A percentile compares a stretch with the other conserved stretches of the same genome.
These are phyloP conservation scores for Neopestalotiopsis sp. DNA, from an alignment of 2,329 filamentous ascomycete genomes.

Conservation along the genomic window DNA sequence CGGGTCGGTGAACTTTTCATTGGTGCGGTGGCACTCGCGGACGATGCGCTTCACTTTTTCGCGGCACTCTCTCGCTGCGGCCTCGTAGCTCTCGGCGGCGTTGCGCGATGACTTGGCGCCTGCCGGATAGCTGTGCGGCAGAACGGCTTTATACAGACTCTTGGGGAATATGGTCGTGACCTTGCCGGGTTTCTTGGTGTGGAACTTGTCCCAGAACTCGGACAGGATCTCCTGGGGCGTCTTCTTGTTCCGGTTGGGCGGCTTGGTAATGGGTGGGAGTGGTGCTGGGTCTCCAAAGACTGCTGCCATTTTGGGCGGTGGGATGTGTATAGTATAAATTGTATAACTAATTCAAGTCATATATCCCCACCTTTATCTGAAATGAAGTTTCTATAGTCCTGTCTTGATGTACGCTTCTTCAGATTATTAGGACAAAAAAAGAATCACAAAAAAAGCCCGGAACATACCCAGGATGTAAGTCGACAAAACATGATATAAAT, in stretches of 20 bases:
- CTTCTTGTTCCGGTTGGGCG: slow-evolving; percentile 29
- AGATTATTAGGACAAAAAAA: no score
- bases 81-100: slow-evolving; percentile 47
- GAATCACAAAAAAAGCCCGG: no score
- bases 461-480: no score
- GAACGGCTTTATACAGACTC: slow-evolving; percentile 41
- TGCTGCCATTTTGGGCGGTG: slow-evolving; percentile 5
- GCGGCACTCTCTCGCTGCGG: slow-evolving; percentile 44
- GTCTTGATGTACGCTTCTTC: no score
- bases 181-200: slow-evolving; percentile 45
- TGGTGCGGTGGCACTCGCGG: slow-evolving; percentile 47
- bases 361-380: no score
- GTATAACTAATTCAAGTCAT: no score
- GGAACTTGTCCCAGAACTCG: slow-evolving; percentile 49
- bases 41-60: slow-evolving; percentile 48
- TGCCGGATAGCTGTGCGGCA: slow-evolving; percentile 30
- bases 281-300: slow-evolving; percentile 15
- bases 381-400: no score
- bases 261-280: not conserved
- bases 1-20: slow-evolving; percentile 50
- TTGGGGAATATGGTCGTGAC: slow-evolving; percentile 51
- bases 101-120: slow-evolving; percentile 39
- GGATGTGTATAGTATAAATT: no score
- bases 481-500: no score
- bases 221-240: slow-evolving; percentile 45